Evolutionary conservation across 805 yeast genomes (phyloP).

Genomic region (Metschnikowia bowlesiae): DNA sequence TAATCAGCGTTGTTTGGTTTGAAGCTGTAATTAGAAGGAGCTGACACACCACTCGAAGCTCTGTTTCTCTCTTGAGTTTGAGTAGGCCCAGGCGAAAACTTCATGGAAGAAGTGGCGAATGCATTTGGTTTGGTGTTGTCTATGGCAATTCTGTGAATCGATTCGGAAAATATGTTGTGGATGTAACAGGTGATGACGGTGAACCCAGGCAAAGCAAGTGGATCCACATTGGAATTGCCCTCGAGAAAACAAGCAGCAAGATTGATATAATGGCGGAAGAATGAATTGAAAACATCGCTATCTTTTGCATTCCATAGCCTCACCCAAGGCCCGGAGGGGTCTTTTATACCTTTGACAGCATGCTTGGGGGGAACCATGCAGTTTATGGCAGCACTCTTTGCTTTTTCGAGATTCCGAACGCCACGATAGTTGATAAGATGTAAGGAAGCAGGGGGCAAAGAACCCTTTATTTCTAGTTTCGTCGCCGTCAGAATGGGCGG

Average conservation of each 20-base stretch:
- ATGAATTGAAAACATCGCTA: conserved; percentile 56
- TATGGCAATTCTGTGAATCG: conserved; percentile 19
- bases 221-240: conserved; percentile 2
- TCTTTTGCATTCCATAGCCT: conserved; percentile 55
- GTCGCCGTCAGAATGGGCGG: conserved; percentile 1
- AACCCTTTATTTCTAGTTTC: conserved; percentile 2
- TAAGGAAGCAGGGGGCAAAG: conserved; percentile 29
- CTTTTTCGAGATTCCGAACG: conserved; percentile 25
- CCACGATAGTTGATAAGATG: conserved; percentile 32
- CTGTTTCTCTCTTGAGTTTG: background rate
- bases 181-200: conserved; percentile 43
- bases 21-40: conserved; percentile 5
- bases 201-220: conserved; percentile 37
- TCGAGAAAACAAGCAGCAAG: conserved; percentile 17
- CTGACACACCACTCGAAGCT: conserved; percentile 5
- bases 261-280: conserved; percentile 52
- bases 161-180: conserved; percentile 37
- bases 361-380: conserved; percentile 38
- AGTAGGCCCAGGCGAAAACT: background rate
- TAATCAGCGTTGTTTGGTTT: conserved; percentile 33
- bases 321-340: conserved; percentile 62
- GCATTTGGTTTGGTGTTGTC: background rate
- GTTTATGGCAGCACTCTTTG: conserved; percentile 27
- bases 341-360: conserved; percentile 46
- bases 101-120: conserved; percentile 3